These are phyloP conservation scores for Rutstroemia sp. DNA, from an alignment of 2,329 filamentous ascomycete species.

Conservation along the genomic window DNA sequence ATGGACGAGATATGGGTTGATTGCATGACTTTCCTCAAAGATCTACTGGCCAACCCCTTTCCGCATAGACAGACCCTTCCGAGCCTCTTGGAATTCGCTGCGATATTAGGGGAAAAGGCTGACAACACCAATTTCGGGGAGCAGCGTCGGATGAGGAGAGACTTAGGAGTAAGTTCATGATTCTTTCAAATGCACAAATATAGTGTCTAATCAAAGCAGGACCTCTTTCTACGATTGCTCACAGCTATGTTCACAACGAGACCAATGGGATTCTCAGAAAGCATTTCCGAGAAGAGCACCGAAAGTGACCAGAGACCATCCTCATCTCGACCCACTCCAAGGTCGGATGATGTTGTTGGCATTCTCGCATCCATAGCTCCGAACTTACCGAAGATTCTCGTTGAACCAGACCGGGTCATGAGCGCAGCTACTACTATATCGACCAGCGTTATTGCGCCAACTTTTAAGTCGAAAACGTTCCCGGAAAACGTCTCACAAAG, in stretches of 20 bases:
- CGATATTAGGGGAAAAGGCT: conserved; percentile 86
- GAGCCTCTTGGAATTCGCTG: conserved; percentile 78
- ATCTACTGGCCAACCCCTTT: conserved; percentile 87
- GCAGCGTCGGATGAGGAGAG: conserved; percentile 82
- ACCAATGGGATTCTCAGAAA: conserved; percentile 63
- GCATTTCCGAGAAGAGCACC: conserved; percentile 31
- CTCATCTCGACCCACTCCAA: conserved; percentile 26
- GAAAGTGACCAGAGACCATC: conserved; percentile 29
- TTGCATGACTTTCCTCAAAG: conserved; percentile 82
- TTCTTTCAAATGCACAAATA: neutral
- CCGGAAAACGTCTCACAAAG: conserved; percentile 73
- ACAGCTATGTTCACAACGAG: conserved; percentile 92
- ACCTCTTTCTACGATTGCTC: conserved; percentile 79
- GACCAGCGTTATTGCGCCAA: conserved; percentile 72
- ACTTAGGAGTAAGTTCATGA: conserved; percentile 63
- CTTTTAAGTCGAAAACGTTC: conserved; percentile 76
- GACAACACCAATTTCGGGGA: conserved; percentile 98
- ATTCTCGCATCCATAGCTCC: conserved; percentile 76
- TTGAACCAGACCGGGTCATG: conserved; percentile 77
- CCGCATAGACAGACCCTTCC: conserved; percentile 89
- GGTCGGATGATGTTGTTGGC: conserved; percentile 68
- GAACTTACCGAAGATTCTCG: conserved; percentile 72
- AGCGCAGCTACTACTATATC: conserved; percentile 76
- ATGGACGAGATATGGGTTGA: conserved; percentile 98
- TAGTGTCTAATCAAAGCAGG: conserved; percentile 40